Conservation (phyloP, 2,329 filamentous ascomycete genomes). For the Colletotrichum gloeosporioides region DNA sequence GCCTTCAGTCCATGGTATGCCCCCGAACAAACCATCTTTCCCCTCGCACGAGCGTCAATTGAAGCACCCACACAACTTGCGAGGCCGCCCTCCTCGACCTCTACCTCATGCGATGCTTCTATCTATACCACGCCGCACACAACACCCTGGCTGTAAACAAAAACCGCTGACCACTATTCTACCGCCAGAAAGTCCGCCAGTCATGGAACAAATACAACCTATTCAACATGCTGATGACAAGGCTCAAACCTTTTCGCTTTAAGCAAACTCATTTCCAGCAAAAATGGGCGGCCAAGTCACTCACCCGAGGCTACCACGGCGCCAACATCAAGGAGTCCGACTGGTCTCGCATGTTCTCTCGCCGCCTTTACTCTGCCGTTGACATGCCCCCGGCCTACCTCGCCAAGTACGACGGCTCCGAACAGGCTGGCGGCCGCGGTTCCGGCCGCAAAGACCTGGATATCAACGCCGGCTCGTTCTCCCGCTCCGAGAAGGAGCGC, state of each 20-base stretch:
- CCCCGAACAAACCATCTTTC: background rate
- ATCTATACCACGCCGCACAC: background rate
- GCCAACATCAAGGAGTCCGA: conserved; percentile 92
- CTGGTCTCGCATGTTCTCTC: conserved; percentile 92
- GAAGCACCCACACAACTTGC: background rate
- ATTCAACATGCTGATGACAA: conserved; percentile 77
- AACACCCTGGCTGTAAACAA: background rate
- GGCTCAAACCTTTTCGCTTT: conserved; percentile 44
- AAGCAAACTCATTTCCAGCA: conserved; percentile 89
- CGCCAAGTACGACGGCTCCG: conserved; percentile 80
- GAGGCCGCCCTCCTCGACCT: background rate
- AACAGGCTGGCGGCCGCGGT: conserved; percentile 83
- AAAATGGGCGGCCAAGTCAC: conserved; percentile 92
- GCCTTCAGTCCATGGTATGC: conserved; percentile 69
- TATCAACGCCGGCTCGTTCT: conserved; percentile 26
- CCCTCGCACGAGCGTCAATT: background rate
- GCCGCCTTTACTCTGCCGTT: conserved; percentile 80
- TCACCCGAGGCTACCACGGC: conserved; percentile 88
- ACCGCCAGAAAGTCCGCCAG: conserved; percentile 81
- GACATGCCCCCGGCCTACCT: conserved; percentile 85
- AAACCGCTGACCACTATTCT: conserved; percentile 7
- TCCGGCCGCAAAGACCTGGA: conserved; percentile 59
- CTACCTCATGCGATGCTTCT: background rate
- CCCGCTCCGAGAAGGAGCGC: conserved; percentile 18
- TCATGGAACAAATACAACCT: conserved; percentile 98